Conservation (phyloP, 1,284 basidiomycete species). For the Sporisorium reilianum region DNA sequence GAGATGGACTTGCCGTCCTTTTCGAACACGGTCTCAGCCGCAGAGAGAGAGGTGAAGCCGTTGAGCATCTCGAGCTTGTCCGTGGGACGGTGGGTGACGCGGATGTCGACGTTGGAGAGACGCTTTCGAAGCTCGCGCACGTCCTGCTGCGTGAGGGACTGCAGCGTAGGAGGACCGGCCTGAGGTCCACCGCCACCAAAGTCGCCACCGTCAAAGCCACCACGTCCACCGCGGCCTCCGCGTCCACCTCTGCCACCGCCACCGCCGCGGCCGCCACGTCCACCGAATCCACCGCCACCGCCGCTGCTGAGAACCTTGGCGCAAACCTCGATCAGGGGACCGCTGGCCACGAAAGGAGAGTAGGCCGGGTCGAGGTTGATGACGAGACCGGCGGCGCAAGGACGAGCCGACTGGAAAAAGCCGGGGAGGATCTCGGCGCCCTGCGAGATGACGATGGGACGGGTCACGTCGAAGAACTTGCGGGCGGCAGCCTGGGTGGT, state of each 20-base stretch:
- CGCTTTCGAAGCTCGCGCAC: slow-evolving; percentile 50
- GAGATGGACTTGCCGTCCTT: slow-evolving; percentile 33
- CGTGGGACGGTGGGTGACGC: slow-evolving; percentile 49
- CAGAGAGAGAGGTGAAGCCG: slow-evolving; percentile 43
- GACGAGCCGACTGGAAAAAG: slow-evolving; percentile 57
- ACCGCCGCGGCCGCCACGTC: slow-evolving; percentile 44
- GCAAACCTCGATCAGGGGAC: slow-evolving; percentile 44
- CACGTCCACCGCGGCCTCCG: slow-evolving; percentile 44
- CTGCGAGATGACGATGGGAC: slow-evolving; percentile 43
- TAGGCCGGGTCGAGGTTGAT: slow-evolving; percentile 61
- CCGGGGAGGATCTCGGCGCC: slow-evolving; percentile 57
- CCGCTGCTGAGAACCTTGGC: slow-evolving; percentile 41
- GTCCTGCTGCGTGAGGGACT: slow-evolving; percentile 24
- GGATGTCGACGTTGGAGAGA: slow-evolving; percentile 43
- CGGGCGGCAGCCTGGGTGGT: slow-evolving; percentile 35
- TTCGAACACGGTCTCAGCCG: slow-evolving; percentile 37
- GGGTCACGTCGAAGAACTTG: slow-evolving; percentile 51
- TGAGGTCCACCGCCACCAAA: slow-evolving; percentile 9
- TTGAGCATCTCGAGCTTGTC: slow-evolving; percentile 52
- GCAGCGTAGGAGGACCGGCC: slow-evolving; percentile 7
- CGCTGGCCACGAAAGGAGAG: slow-evolving; percentile 48
- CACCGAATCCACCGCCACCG: slow-evolving; percentile 42
- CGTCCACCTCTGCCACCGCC: slow-evolving; percentile 41
- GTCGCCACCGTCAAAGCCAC: slow-evolving; percentile 31
- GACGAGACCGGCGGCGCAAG: slow-evolving; percentile 52